Conservation (phyloP, 2,329 filamentous ascomycete genomes). For the Fusarium sterilihyphosum region DNA sequence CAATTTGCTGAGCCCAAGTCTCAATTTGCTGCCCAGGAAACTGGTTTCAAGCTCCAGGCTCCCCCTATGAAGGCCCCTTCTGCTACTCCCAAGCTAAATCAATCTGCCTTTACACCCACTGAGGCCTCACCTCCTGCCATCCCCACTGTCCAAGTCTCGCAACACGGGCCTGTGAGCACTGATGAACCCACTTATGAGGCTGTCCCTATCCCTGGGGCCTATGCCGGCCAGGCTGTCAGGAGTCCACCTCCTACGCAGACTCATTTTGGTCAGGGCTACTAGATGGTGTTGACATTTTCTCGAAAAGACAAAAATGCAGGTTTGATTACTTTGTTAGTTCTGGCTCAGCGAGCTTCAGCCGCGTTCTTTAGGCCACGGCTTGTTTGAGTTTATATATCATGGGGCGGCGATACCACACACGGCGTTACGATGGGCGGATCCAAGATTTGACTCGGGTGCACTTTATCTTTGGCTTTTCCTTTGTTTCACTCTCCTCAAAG, state of each 20-base stretch:
- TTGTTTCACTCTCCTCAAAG: conserved; percentile 18
- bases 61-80: conserved; percentile 82
- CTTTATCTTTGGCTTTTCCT: conserved; percentile 18
- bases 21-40: conserved; percentile 63
- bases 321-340: conserved; percentile 25
- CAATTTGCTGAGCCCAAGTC: conserved; percentile 72
- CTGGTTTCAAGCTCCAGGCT: conserved; percentile 85
- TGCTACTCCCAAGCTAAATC: conserved; percentile 76
- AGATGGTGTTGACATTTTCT: neutral
- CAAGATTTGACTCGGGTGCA: conserved; percentile 24
- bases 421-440: conserved; percentile 27
- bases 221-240: conserved; percentile 67
- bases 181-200: conserved; percentile 86
- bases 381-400: conserved; percentile 16
- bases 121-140: conserved; percentile 47
- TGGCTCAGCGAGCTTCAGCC: conserved; percentile 14
- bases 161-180: conserved; percentile 75
- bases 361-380: conserved; percentile 8
- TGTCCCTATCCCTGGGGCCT: conserved; percentile 90
- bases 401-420: conserved; percentile 35
- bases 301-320: neutral
- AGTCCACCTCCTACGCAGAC: conserved; percentile 60
- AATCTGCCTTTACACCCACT: conserved; percentile 69
- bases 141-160: conserved; percentile 60
- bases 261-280: conserved; percentile 52